Conservation (phyloP, 495 filamentous ascomycete genomes). For the Pyrenula massariospora region DNA sequence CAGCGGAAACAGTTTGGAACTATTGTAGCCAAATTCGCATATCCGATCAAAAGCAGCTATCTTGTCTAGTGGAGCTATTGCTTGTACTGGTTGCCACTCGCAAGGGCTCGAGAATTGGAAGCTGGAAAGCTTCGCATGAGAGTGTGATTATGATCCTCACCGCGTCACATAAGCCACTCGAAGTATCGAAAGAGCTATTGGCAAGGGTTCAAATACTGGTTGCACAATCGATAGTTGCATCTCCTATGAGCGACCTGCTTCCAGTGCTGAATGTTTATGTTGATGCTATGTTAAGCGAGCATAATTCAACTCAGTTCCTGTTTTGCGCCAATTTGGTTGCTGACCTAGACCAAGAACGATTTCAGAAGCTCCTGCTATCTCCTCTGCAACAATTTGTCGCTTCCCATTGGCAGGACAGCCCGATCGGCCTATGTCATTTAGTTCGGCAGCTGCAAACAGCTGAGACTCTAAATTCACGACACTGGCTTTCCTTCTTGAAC, state of each 20-base stretch:
- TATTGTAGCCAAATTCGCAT: background rate
- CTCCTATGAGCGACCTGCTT: constrained; percentile 72
- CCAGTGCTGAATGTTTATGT: constrained; percentile 51
- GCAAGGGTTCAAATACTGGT: constrained; percentile 41
- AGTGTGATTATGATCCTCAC: constrained; percentile 37
- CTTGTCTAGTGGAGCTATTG: constrained; percentile 16
- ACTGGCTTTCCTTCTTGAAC: background rate
- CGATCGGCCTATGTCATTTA: constrained; percentile 55
- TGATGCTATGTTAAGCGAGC: constrained; percentile 49
- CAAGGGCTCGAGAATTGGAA: constrained; percentile 59
- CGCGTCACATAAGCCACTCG: constrained; percentile 28
- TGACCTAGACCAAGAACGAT: constrained; percentile 60
- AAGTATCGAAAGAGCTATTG: background rate
- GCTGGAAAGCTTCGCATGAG: constrained; percentile 59
- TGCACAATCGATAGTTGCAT: constrained; percentile 58
- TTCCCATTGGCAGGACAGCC: constrained; percentile 56
- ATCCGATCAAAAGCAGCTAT: background rate
- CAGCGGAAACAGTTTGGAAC: background rate
- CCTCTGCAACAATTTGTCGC: constrained; percentile 75
- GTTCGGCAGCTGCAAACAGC: constrained; percentile 54
- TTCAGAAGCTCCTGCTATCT: constrained; percentile 62
- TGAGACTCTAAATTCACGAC: constrained; percentile 11
- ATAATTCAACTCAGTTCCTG: constrained; percentile 57
- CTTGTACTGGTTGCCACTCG: constrained; percentile 60
- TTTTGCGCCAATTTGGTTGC: constrained; percentile 73